These are phyloP conservation scores for Fusarium sp. DNA, from an alignment of 2,329 filamentous ascomycete species.

Conservation along the genomic window DNA sequence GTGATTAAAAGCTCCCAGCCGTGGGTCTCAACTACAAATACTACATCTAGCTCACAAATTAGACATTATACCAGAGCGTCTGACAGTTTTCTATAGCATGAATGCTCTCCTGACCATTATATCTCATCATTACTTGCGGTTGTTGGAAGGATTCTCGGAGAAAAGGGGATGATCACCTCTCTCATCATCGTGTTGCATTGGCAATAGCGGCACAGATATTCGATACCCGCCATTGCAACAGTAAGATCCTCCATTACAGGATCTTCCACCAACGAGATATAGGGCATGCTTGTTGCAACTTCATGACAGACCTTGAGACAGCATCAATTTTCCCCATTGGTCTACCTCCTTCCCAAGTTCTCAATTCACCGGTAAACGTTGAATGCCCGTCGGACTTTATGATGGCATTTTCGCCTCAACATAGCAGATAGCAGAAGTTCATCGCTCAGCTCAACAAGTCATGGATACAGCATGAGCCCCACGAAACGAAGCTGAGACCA, in stretches of 20 bases:
- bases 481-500: neutral
- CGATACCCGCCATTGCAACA: neutral
- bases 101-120: neutral
- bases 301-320: neutral
- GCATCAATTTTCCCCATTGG: neutral
- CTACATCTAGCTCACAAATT: neutral
- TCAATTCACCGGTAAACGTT: too few species aligned
- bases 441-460: neutral
- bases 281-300: neutral
- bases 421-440: neutral
- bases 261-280: neutral
- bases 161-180: neutral
- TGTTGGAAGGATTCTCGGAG: neutral
- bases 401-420: neutral
- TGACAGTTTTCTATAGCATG: neutral
- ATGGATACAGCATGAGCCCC: neutral
- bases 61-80: neutral
- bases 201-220: neutral
- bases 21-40: neutral
- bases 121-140: neutral
- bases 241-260: neutral
- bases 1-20: neutral
- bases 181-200: neutral
- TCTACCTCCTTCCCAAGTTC: neutral
- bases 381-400: neutral